Percentiles rank a stretch among this genome's conserved stretches.
phyloP scores from a whole-genome alignment of 257 asterid species.

The Lithospermum erythrorhizon region DNA sequence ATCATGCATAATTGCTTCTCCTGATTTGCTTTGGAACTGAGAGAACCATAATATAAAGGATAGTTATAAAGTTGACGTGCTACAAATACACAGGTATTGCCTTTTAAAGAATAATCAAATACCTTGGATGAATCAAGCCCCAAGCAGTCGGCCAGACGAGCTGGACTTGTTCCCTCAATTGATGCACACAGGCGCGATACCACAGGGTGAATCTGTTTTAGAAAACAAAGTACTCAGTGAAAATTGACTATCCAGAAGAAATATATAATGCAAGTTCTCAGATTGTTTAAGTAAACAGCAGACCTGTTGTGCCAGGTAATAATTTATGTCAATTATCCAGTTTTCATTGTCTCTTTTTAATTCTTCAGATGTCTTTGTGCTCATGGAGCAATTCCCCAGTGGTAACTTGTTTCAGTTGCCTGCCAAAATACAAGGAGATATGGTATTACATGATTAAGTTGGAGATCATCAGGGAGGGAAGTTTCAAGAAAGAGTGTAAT shows the following conservation, averaged over 20 bases:
- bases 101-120: constrained; percentile 10
- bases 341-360: constrained; percentile 59
- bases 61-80: constrained; percentile 10
- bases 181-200: constrained; percentile 93
- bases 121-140: constrained; percentile 97
- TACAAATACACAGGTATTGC: not conserved
- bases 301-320: constrained; percentile 98
- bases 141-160: constrained; percentile 97
- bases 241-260: constrained; percentile 11
- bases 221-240: constrained; percentile 9
- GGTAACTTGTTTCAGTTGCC: constrained; percentile 61
- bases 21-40: constrained; percentile 84
- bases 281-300: constrained; percentile 8
- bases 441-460: not conserved
- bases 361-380: constrained; percentile 98
- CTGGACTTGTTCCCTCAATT: constrained; percentile 93
- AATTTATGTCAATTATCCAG: constrained; percentile 90
- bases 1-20: constrained; percentile 43
- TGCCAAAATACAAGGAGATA: constrained; percentile 19
- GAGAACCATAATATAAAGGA: constrained; percentile 12
- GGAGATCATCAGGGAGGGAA: not conserved
- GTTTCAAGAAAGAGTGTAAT: not conserved
- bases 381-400: constrained; percentile 89
- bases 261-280: constrained; percentile 4
- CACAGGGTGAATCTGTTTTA: constrained; percentile 91